Conservation (phyloP, 78 protist genomes). For the Diacronema lutheri region DNA sequence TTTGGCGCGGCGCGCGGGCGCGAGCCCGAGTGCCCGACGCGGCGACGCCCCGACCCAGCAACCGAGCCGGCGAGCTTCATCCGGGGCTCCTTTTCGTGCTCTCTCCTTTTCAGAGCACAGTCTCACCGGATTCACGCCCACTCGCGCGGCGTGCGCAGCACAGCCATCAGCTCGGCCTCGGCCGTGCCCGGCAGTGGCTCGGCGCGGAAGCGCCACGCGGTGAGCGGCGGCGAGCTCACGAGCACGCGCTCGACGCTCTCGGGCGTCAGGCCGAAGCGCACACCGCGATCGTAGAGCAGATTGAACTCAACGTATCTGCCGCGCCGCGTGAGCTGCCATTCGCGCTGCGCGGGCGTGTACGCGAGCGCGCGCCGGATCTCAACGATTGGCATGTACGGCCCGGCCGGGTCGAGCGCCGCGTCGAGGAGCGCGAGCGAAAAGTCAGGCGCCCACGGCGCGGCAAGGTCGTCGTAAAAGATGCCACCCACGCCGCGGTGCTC, state of each 20-base stretch:
- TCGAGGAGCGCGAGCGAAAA: background rate
- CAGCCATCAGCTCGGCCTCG: background rate
- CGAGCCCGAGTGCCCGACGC: too few species aligned
- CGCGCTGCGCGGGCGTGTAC: background rate
- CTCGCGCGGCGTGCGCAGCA: background rate
- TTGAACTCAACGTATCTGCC: constrained; percentile 28
- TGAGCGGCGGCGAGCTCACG: background rate
- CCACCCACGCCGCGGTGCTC: constrained; percentile 33
- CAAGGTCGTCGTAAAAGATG: constrained; percentile 9
- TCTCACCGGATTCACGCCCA: too few species aligned
- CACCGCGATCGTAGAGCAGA: constrained; percentile 29
- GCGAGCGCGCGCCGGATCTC: background rate
- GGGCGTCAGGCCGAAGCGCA: constrained; percentile 1
- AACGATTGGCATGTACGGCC: constrained; percentile 11
- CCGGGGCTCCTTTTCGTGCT: too few species aligned
- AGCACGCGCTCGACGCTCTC: constrained; percentile 12
- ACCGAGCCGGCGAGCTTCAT: too few species aligned
- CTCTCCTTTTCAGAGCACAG: too few species aligned
- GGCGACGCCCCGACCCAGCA: too few species aligned
- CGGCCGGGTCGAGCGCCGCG: background rate
- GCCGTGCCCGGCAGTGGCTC: background rate
- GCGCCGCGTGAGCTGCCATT: constrained; percentile 13
- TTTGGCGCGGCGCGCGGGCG: too few species aligned
- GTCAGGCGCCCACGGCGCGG: background rate
- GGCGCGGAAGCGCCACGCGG: background rate